Evolutionary conservation across 805 yeast genomes (phyloP).

Genomic region (Kuraishia floccosa): DNA sequence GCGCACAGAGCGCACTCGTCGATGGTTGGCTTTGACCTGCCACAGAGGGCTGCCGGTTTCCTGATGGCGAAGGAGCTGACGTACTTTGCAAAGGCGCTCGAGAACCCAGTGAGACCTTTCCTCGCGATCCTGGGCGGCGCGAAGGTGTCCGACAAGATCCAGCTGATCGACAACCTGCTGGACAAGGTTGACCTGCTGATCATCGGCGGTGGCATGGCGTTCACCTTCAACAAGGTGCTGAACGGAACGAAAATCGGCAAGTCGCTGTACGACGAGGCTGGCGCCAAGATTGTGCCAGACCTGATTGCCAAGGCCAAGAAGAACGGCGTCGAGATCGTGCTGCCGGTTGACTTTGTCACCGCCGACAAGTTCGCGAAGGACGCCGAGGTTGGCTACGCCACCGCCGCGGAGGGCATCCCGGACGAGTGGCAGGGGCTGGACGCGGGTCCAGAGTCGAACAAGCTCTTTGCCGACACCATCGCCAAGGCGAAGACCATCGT

Average conservation of each 20-base stretch:
- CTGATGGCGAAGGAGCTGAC: constrained; percentile 93
- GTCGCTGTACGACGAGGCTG: constrained; percentile 87
- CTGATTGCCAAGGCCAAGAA: constrained; percentile 93
- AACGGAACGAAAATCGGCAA: constrained; percentile 82
- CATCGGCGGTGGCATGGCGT: constrained; percentile 99
- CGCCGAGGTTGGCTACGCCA: constrained; percentile 76
- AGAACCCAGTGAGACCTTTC: constrained; percentile 97
- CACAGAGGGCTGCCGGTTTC: constrained; percentile 98
- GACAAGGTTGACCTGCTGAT: constrained; percentile 92
- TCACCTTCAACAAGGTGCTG: constrained; percentile 93
- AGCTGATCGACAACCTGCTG: constrained; percentile 91
- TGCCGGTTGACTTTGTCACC: constrained; percentile 93
- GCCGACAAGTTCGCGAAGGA: constrained; percentile 92
- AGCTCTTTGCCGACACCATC: constrained; percentile 72
- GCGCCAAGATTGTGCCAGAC: constrained; percentile 89
- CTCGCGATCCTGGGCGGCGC: constrained; percentile 99
- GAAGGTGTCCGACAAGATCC: constrained; percentile 97
- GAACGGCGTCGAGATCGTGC: constrained; percentile 85
- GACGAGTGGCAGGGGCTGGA: constrained; percentile 94
- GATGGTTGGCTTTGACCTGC: constrained; percentile 94
- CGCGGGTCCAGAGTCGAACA: constrained; percentile 82
- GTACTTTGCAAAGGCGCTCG: constrained; percentile 97
- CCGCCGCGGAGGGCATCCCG: constrained; percentile 88
- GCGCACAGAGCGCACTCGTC: constrained; percentile 99
- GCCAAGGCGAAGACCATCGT: constrained; percentile 94